Base-by-base conservation (phyloP, 176 grass and related monocot species). In the Hyparrhenia diplandra region DNA sequence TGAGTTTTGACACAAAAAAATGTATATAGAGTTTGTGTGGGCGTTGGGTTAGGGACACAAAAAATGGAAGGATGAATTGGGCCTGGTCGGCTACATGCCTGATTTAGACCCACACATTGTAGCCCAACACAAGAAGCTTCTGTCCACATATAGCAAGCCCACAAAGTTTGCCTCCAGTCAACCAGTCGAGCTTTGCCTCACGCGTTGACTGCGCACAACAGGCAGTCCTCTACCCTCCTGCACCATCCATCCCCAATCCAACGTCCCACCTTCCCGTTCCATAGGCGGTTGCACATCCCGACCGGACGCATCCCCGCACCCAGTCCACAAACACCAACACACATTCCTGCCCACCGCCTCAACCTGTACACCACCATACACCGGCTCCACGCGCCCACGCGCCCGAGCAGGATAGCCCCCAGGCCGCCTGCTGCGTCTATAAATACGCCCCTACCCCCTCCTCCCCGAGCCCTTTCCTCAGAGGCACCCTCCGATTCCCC, bases 341-440 rank as follows among this genome's bases (percentile, higher is more conserved):
- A 0, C 6, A 2, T 9, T 13, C 4, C 16, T 2, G 11, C 16
- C 2, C 46, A 25, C 10, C 13, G 6, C 27, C 25, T 36, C 25
- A 2, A n/a, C 54, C 1, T 12, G 21, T 12, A n/a, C n/a, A 28
- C 34, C 6, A 2, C 40, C 41, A 8, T 83, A 54, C 74, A 65
- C 86, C 80, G 27, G 1, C 2, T 11, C 1, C 66, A 75, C 41
- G 40, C 24, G 65, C 17, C 55, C 75, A 83, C 74, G 21, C 42
- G 6, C 30, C n/a, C 12, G 0, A 36, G 34, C 13, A 24, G 46
- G 58, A 28, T 73, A 87, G 80, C 79, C 32, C 5, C 0, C 52
- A 43, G 39, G 25, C 77, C 82, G 82, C 86, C 51, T 41, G 61
- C 47, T 68, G 14, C 63, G 87, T 69, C 86, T 92, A 95, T 92